Evolutionary conservation across 768 basidiomycete genomes (phyloP).

Genomic region (Mycena maculata): DNA sequence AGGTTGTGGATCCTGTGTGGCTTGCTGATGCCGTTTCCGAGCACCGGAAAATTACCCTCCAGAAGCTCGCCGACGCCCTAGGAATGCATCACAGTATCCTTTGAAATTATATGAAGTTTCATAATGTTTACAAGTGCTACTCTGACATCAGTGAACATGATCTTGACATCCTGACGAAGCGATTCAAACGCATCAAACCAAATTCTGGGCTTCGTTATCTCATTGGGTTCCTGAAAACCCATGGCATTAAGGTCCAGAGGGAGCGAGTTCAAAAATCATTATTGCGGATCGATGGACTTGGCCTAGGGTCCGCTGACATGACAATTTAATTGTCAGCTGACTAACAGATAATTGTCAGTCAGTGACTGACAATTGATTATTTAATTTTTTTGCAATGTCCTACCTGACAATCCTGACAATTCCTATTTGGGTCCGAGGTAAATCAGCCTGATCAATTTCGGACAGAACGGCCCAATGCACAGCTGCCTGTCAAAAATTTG

Average conservation of each 20-base stretch:
- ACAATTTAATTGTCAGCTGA: too few species aligned
- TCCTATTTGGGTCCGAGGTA: too few species aligned
- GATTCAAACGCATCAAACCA: slow-evolving; percentile 35
- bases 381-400: too few species aligned
- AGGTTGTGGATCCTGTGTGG: slow-evolving; percentile 29
- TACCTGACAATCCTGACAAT: too few species aligned
- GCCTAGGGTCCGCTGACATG: too few species aligned
- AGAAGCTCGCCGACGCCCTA: slow-evolving; percentile 25
- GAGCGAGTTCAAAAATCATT: slow-evolving; percentile 31
- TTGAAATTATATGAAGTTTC: slow-evolving; percentile 25
- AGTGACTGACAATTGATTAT: too few species aligned
- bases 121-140: slow-evolving; percentile 29
- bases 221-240: slow-evolving; percentile 36
- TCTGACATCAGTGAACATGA: slow-evolving; percentile 34
- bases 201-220: slow-evolving; percentile 41
- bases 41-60: slow-evolving; percentile 28
- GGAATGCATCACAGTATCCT: slow-evolving; percentile 38
- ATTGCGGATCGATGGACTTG: neutral
- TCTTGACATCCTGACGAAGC: slow-evolving; percentile 30
- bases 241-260: slow-evolving; percentile 38
- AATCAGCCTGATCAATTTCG: too few species aligned
- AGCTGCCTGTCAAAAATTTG: too few species aligned
- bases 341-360: too few species aligned
- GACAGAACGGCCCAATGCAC: too few species aligned
- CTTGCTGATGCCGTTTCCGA: slow-evolving; percentile 29